Base-by-base conservation (phyloP, 116 monocot genomes). In the Iris pallida region DNA sequence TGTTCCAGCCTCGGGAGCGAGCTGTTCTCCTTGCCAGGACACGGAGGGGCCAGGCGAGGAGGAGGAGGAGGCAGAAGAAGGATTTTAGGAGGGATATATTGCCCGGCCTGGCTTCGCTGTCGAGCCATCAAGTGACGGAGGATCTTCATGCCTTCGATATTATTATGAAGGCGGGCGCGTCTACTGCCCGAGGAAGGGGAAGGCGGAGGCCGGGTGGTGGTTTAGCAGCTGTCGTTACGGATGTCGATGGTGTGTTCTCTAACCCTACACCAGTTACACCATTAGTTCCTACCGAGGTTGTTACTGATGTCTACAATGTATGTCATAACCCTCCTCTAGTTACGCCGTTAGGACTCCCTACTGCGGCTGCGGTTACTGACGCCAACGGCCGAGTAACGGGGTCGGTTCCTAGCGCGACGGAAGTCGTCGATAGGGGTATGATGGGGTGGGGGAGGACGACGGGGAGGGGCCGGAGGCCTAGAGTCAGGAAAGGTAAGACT, bases 61-160 rank as follows among this genome's bases (percentile, higher is more conserved):
- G 72, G 20, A 69, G 69, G 20, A 76, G 66, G 57, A 46, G 72
- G 42, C 75, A 70, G 60, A 64, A 19, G 70, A 71, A 62, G 55
- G 81, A 76, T 61, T 81, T 81, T 48, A 66, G 72, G 47, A 76
- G 59, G 54, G 81, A 81, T 63, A 72, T 81, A 41, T 57, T 81
- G 2, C 81, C 81, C 10, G 62, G 74, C 45, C 20, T 76, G 20
- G 63, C 61, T 15, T 72, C 72, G 8, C 61, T 81, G 18, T 81
- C 81, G 0, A 81, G 63, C 63, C 68, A 76, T 20, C 76, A 81
- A 63, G 63, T 81, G 5, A 63, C 59, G 0, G 81, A 81, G 47
- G 81, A 81, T 76, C 54, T 81, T 56, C 76, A 81, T 5, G 55
- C 57, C 40, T 67, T 81, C 11, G 72, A 66, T 15, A 63, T 67